Evolutionary conservation across 305 asterid genomes (phyloP).

Genomic region (Petunia hybrid): DNA sequence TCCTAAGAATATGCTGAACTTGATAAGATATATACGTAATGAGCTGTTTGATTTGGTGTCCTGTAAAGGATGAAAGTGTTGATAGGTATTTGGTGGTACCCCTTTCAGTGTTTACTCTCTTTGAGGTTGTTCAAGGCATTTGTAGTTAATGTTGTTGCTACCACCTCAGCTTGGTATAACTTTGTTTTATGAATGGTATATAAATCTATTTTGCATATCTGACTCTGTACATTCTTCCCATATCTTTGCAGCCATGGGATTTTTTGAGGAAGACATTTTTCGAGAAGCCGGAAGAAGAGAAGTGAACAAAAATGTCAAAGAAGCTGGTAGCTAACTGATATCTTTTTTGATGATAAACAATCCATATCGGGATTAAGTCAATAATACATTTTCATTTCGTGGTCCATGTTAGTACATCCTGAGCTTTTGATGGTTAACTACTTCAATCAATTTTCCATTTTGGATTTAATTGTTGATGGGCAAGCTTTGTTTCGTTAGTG

Average conservation of each 20-base stretch:
- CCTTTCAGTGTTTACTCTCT: neutral
- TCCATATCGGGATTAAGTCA: constrained; percentile 44
- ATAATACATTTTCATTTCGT: constrained; percentile 39
- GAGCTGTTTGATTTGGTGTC: neutral
- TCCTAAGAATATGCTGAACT: neutral
- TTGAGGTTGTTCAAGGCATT: neutral
- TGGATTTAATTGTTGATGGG: constrained; percentile 23
- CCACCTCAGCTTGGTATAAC: neutral
- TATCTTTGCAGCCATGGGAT: constrained; percentile 76
- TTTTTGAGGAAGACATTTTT: constrained; percentile 81
- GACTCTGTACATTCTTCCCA: neutral
- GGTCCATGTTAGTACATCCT: constrained; percentile 26
- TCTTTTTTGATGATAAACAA: constrained; percentile 44
- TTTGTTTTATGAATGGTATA: neutral
- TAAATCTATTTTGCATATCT: neutral
- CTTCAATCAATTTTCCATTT: constrained; percentile 22
- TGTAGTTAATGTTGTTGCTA: neutral
- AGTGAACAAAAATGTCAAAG: constrained; percentile 44
- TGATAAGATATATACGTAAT: neutral
- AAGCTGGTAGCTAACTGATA: constrained; percentile 37
- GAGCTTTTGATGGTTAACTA: constrained; percentile 28
- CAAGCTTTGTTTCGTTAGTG: neutral
- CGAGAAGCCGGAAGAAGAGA: constrained; percentile 70
- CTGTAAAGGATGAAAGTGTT: neutral
- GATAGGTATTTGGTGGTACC: neutral